A percentile compares a stretch with the other conserved stretches of the same genome.
Conservation (phyloP, 805 yeast genomes). For the Hagleromyces aurorensis region DNA sequence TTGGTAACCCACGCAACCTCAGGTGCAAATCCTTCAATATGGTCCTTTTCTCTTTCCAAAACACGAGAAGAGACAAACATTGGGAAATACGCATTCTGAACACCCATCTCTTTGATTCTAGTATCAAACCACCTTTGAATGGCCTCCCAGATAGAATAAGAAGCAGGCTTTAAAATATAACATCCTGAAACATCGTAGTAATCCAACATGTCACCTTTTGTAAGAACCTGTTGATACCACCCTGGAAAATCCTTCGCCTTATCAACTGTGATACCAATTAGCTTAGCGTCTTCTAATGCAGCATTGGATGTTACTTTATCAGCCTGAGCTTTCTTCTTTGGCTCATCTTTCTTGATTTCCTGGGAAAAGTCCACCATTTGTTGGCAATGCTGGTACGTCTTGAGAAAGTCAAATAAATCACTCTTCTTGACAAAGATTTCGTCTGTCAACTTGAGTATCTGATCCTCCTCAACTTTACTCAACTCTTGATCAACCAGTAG, state of each 20-base stretch:
- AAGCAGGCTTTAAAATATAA: constrained; percentile 93
- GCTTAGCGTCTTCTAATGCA: constrained; percentile 72
- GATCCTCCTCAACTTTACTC: constrained; percentile 34
- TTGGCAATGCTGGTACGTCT: constrained; percentile 34
- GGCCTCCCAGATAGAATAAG: constrained; percentile 89
- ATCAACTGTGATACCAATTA: constrained; percentile 94
- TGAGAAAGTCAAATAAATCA: constrained; percentile 28
- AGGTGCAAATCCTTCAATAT: constrained; percentile 98
- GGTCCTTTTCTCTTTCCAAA: constrained; percentile 95
- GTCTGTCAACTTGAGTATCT: constrained; percentile 25
- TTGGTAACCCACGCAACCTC: constrained; percentile 99
- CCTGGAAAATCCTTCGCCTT: constrained; percentile 87
- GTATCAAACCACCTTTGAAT: constrained; percentile 83
- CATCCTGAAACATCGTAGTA: constrained; percentile 99
- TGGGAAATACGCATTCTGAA: constrained; percentile 93
- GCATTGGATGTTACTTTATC: constrained; percentile 34
- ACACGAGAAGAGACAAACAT: constrained; percentile 94
- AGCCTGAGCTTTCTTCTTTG: constrained; percentile 26
- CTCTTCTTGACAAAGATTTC: constrained; percentile 17
- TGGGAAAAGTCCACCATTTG: constrained; percentile 44
- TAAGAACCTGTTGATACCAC: constrained; percentile 95
- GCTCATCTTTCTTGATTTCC: constrained; percentile 33
- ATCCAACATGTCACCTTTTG: constrained; percentile 97
- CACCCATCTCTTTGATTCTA: constrained; percentile 80
- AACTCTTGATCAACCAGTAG: constrained; percentile 26